phyloP scores from a whole-genome alignment of 2,329 filamentous ascomycete genomes.

The Penicillium sp. region DNA sequence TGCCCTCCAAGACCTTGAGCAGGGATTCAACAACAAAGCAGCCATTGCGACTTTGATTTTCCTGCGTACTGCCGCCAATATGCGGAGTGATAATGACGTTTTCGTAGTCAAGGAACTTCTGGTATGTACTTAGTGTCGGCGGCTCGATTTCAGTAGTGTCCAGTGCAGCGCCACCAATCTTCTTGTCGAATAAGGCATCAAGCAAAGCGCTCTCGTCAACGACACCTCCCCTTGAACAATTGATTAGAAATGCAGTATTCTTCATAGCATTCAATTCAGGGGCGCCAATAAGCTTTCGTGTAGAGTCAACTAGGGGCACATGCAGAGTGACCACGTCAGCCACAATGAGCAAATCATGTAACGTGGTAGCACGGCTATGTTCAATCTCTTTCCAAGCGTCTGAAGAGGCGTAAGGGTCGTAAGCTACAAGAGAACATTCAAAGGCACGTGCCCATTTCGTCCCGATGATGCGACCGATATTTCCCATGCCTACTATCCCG shows the following conservation, averaged over 20 bases:
- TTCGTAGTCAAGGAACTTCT: slow-evolving; percentile 22
- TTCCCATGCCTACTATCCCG: slow-evolving; percentile 1
- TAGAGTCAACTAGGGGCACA: slow-evolving; percentile 27
- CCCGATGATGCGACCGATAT: neutral
- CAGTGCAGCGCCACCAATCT: slow-evolving; percentile 34
- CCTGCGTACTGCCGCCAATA: neutral
- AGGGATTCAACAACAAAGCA: neutral
- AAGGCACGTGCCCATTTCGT: neutral
- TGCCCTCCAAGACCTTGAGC: neutral
- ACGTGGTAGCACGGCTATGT: neutral
- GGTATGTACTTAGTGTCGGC: slow-evolving; percentile 29
- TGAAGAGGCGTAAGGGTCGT: neutral
- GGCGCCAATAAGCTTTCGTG: slow-evolving; percentile 27
- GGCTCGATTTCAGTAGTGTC: slow-evolving; percentile 36
- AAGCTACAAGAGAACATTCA: neutral
- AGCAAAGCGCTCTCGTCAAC: slow-evolving; percentile 30
- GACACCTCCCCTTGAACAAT: slow-evolving; percentile 31
- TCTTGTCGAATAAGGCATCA: slow-evolving; percentile 23
- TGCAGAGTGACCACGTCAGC: slow-evolving; percentile 25
- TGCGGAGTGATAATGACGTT: slow-evolving; percentile 31
- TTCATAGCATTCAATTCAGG: slow-evolving; percentile 30
- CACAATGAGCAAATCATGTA: neutral
- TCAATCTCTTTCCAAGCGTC: neutral
- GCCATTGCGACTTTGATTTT: neutral
- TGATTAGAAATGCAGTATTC: slow-evolving; percentile 31